Evolutionary conservation across 306 rosid species (phyloP).

Genomic region (Inga laurina): DNA sequence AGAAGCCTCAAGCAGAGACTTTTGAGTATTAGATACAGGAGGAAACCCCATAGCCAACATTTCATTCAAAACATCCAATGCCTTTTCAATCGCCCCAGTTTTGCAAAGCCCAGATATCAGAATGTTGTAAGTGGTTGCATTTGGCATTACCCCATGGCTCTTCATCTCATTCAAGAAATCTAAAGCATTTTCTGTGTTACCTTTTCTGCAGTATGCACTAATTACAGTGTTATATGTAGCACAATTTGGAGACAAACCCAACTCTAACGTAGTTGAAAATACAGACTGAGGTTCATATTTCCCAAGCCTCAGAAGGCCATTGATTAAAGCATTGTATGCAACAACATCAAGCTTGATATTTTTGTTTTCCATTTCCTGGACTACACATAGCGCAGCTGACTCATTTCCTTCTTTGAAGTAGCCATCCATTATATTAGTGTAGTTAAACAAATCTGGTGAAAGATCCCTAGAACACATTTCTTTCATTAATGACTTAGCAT

Average conservation of each 20-base stretch:
- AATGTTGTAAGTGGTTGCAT: constrained; percentile 55
- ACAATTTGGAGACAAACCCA: constrained; percentile 76
- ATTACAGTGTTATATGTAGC: constrained; percentile 80
- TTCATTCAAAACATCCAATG: constrained; percentile 58
- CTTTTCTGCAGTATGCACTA: constrained; percentile 61
- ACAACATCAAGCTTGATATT: constrained; percentile 64
- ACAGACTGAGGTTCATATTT: constrained; percentile 68
- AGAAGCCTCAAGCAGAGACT: constrained; percentile 59
- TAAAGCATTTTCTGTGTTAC: constrained; percentile 59
- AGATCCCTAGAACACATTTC: constrained; percentile 65
- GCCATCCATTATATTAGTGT: constrained; percentile 80
- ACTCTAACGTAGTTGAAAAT: constrained; percentile 62
- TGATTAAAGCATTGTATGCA: constrained; percentile 81
- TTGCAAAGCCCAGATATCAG: constrained; percentile 73
- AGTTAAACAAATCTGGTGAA: constrained; percentile 71
- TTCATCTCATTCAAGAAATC: constrained; percentile 81
- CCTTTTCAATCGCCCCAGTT: constrained; percentile 60
- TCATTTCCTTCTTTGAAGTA: constrained; percentile 71
- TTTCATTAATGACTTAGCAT: constrained; percentile 58
- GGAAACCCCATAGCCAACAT: constrained; percentile 58
- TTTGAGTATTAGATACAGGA: constrained; percentile 58
- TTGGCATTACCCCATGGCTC: constrained; percentile 60
- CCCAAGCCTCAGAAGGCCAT: constrained; percentile 73
- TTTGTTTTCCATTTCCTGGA: constrained; percentile 77
- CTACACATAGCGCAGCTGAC: constrained; percentile 59